A percentile compares a stretch with the other conserved stretches of the same genome.
These are phyloP conservation scores for Boletus rubescentipes DNA, from an alignment of 768 basidiomycete species.

Conservation along the genomic window DNA sequence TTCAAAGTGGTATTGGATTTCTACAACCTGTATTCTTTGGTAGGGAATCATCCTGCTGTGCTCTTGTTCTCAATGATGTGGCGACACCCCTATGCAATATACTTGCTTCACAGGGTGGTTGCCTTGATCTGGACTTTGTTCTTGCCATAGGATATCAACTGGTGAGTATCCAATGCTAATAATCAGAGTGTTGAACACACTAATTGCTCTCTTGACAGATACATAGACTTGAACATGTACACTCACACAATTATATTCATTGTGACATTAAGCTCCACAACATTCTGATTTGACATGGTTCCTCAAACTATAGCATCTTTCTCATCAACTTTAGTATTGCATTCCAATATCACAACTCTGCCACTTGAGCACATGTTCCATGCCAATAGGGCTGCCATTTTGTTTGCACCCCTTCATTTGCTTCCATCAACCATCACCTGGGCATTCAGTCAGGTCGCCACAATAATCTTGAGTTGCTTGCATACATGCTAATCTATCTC, in stretches of 20 bases:
- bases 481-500: neutral
- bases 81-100: too few relatives aligned
- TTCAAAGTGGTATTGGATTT: too few relatives aligned
- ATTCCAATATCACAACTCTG: neutral
- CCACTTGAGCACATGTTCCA: too few relatives aligned
- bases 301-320: neutral
- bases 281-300: neutral
- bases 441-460: neutral
- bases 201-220: neutral
- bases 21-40: too few relatives aligned
- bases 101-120: too few relatives aligned
- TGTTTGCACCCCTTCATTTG: neutral
- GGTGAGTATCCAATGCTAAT: too few relatives aligned
- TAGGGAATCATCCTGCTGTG: too few relatives aligned
- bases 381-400: neutral
- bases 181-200: too few relatives aligned
- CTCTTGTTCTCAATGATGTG: too few relatives aligned
- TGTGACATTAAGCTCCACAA: neutral
- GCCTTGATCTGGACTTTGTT: too few relatives aligned
- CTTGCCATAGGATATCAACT: too few relatives aligned
- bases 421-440: neutral
- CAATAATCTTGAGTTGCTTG: neutral
- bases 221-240: neutral
- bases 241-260: neutral
- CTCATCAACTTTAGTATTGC: neutral